Evolutionary conservation across 2,329 filamentous ascomycete genomes (phyloP), one percentile per base, ranked within the genome.

Genomic region (Emergomyces pasteurianus): DNA sequence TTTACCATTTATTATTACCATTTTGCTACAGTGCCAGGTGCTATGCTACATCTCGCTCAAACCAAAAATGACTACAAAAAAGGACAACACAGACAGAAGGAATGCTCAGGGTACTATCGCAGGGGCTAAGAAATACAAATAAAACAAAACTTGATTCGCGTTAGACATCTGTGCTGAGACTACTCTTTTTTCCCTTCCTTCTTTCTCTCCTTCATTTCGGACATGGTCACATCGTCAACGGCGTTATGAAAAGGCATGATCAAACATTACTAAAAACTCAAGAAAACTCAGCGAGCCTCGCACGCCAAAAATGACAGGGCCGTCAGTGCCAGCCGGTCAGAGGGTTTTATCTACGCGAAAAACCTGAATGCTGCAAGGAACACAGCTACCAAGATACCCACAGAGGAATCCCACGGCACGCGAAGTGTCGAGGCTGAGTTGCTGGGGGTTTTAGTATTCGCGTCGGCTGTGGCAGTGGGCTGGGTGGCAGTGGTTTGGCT

Each of bases 291-390:
- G 49, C 9, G 5, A 18, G 16, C 6, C 18, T n/a, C 7, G 16
- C 49, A 1, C 5, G 21, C 12, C 21, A 47, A 47, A 43, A 10
- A 31, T 49, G 8, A 58, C 16, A 59, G 9, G 12, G 43, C 54
- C 64, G 70, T 82, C 52, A 36, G 52, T 54, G 31, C n/a, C 52
- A 12, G 34, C n/a, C 52, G 6, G 34, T 38, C 49, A 34, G 14
- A 23, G 2, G n/a, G 12, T 2, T n/a, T 2, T n/a, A 23, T 47
- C 34, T 54, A 87, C 71, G 86, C 72, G 63, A 83, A 75, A 63
- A 85, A 70, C 64, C 82, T 82, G 68, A 86, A 82, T 60, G 82
- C 72, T 58, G 80, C 78, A 61, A 83, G 73, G 64, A 85, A 72
- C 67, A 79, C 80, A 62, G 79, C 79, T 56, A 78, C 80, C 60